phyloP scores from a whole-genome alignment of 164 flowering plant species.

The Piper betle region DNA sequence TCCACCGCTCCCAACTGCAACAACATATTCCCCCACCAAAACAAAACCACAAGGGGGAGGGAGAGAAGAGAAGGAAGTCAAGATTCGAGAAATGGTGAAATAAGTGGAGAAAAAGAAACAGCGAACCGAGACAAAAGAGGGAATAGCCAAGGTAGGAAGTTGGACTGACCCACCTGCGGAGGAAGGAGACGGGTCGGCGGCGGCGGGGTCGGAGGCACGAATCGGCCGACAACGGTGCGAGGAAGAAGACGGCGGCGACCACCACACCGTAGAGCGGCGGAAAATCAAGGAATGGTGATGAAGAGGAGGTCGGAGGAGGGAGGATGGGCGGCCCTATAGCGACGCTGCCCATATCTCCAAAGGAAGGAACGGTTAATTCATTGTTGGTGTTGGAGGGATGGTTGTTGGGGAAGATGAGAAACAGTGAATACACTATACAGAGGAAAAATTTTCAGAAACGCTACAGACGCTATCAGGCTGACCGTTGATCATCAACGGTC shows the following conservation, averaged over 20 bases:
- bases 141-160: neutral
- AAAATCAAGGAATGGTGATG: neutral
- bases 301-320: neutral
- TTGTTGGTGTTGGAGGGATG: neutral
- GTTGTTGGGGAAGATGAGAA: too few species aligned
- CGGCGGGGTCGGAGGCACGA: neutral
- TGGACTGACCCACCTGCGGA: neutral
- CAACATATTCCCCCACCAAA: neutral
- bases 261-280: neutral
- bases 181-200: neutral
- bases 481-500: too few species aligned
- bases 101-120: neutral
- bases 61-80: neutral
- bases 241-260: neutral
- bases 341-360: neutral
- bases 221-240: neutral
- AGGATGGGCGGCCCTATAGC: neutral
- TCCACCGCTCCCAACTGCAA: slow-evolving; percentile 20
- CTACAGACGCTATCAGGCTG: too few species aligned
- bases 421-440: too few species aligned
- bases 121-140: too few species aligned
- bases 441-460: too few species aligned
- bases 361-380: neutral
- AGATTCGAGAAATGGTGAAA: neutral
- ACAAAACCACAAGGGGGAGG: too few species aligned